phyloP scores from a whole-genome alignment of 2,329 filamentous ascomycete species.

The Teratosphaeria nubilosa region DNA sequence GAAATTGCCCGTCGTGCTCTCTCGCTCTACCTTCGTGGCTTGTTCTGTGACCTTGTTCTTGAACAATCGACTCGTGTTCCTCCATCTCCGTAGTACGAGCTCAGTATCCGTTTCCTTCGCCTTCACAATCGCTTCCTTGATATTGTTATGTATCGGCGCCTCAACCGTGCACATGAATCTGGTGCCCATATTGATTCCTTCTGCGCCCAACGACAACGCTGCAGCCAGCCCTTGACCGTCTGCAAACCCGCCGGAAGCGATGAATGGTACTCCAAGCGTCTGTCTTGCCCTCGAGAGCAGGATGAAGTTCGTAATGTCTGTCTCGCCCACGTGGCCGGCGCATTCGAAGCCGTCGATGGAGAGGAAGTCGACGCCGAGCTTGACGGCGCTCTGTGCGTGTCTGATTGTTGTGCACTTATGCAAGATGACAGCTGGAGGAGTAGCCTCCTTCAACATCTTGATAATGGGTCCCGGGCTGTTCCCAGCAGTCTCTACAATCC shows the following conservation, averaged over 20 bases:
- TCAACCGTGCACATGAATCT: conserved; percentile 95
- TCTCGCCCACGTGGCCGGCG: conserved; percentile 80
- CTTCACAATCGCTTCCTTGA: conserved; percentile 86
- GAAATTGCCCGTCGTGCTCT: conserved; percentile 78
- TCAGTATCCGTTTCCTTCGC: conserved; percentile 86
- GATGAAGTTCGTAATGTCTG: conserved; percentile 82
- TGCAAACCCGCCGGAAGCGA: conserved; percentile 90
- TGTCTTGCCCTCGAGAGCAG: conserved; percentile 78
- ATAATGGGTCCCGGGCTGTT: conserved; percentile 89
- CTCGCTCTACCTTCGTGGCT: conserved; percentile 71
- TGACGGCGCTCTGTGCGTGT: conserved; percentile 82
- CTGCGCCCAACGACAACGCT: conserved; percentile 78
- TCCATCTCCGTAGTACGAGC: conserved; percentile 80
- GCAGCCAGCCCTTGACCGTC: conserved; percentile 90
- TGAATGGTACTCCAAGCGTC: conserved; percentile 74
- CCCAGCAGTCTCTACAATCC: conserved; percentile 84
- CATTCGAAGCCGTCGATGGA: conserved; percentile 98
- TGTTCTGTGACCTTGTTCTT: conserved; percentile 79
- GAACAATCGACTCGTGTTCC: conserved; percentile 80
- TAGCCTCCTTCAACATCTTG: conserved; percentile 69
- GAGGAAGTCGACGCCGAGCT: conserved; percentile 91
- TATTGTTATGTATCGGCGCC: conserved; percentile 81
- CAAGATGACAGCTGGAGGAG: conserved; percentile 57
- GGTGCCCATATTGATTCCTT: conserved; percentile 97
- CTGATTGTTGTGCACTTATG: conserved; percentile 98